These are phyloP conservation scores for Nosema bombycis DNA, from an alignment of 371 early-diverging fungal genomes.

Conservation along the genomic window DNA sequence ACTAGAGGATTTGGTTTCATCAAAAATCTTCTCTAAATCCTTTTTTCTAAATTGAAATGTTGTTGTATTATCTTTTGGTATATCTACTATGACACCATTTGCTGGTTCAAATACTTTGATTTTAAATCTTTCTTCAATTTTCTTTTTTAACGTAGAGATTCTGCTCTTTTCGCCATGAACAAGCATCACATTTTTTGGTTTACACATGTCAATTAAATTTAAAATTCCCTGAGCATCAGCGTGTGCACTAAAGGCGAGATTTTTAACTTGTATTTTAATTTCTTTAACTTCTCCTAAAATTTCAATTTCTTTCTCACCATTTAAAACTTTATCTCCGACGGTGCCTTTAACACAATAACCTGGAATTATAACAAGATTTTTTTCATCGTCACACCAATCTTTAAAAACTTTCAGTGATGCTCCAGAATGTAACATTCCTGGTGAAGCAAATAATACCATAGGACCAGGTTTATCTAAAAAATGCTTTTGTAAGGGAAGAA, in stretches of 20 bases:
- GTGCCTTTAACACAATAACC: conserved; percentile 84
- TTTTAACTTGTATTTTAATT: conserved; percentile 81
- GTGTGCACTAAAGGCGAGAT: conserved; percentile 92
- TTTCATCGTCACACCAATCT: conserved; percentile 76
- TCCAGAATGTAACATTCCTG: conserved; percentile 73
- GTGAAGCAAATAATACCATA: conserved; percentile 85
- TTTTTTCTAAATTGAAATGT: conserved; percentile 38
- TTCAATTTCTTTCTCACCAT: conserved; percentile 72
- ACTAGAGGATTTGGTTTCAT: conserved; percentile 10
- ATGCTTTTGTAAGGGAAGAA: conserved; percentile 72
- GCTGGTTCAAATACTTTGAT: conserved; percentile 48
- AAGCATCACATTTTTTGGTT: conserved; percentile 84
- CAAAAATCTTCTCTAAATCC: conserved; percentile 13
- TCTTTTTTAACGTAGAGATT: conserved; percentile 74
- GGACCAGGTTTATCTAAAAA: conserved; percentile 71
- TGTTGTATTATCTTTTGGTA: conserved; percentile 36
- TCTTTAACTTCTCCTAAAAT: conserved; percentile 73
- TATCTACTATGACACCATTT: conserved; percentile 45
- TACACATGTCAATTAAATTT: conserved; percentile 81
- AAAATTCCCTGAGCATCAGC: conserved; percentile 95
- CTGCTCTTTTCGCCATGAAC: conserved; percentile 89
- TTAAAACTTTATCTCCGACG: conserved; percentile 82
- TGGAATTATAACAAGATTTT: conserved; percentile 76
- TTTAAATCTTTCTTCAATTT: conserved; percentile 65
- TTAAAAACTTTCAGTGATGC: conserved; percentile 75